Conservation (phyloP, 2,329 filamentous ascomycete species). For the Pezicula neosporulosa region DNA sequence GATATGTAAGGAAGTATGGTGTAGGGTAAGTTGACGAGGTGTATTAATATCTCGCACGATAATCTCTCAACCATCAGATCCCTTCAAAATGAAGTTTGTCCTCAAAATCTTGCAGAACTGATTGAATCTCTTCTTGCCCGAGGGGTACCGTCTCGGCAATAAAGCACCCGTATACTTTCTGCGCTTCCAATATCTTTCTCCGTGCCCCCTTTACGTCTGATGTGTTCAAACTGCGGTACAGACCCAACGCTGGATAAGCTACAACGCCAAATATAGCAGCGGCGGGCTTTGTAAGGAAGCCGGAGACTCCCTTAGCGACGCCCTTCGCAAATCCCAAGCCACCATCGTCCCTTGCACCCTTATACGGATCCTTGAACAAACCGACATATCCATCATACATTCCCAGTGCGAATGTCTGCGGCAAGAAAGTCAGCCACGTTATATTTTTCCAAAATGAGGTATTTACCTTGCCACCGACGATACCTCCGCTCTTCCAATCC, state of each 20-base stretch:
- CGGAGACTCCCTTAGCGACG: slow-evolving; percentile 10
- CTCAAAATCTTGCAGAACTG: neutral
- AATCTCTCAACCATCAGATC: no score
- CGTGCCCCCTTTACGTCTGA: slow-evolving; percentile 4
- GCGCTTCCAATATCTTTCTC: slow-evolving; percentile 5
- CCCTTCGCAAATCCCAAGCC: slow-evolving; percentile 11
- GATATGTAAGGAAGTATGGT: no score
- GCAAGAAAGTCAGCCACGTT: neutral
- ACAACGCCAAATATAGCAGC: slow-evolving; percentile 5
- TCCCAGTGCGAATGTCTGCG: slow-evolving; percentile 3
- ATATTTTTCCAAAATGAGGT: neutral
- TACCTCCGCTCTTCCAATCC: slow-evolving; percentile 68
- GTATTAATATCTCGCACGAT: no score
- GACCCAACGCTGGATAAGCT: slow-evolving; percentile 8
- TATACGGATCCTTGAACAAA: slow-evolving; percentile 12
- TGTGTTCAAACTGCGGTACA: slow-evolving; percentile 7
- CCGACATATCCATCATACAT: slow-evolving; percentile 7
- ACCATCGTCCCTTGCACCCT: slow-evolving; percentile 12
- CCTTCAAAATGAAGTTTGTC: no score
- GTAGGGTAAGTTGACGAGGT: no score
- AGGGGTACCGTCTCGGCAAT: neutral
- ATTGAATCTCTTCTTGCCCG: neutral
- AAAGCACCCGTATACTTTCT: slow-evolving; percentile 1
- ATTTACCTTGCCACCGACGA: slow-evolving; percentile 60
- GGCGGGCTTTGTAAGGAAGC: slow-evolving; percentile 9